Base-by-base conservation (phyloP, 1,284 basidiomycete species). In the Afroboletus lepidellus region DNA sequence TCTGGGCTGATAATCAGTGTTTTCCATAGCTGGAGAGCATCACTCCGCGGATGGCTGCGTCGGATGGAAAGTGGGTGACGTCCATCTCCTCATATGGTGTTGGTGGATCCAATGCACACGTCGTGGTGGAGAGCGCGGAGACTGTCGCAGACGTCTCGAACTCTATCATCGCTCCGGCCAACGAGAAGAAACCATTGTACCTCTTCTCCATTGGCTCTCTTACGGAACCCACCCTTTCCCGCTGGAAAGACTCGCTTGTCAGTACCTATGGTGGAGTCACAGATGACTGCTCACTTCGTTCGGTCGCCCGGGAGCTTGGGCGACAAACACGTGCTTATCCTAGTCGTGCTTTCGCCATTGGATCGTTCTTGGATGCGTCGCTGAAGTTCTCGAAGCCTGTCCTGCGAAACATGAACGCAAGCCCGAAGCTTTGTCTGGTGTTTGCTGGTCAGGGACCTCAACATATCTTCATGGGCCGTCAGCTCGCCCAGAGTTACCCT, bases 381-480 rank as follows among this genome's bases (percentile, higher is more conserved):
- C 48, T 58, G 39, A 67, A 61, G 43, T 58, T 65, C 47, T 65
- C 62, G 20, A 63, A 58, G 30, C 56, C 62, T 16, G 55, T 64
- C 18, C 37, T 66, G 36, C 59, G 62, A 18, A 58, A 66, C 23
- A 44, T 48, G 1, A 44, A 54, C 13, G 30, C 46, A 8, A 58
- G 57, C 16, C 66, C 64, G 0, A 66, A 67, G 48, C 63, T 69
- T 30, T 71, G 71, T 41, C 49, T 63, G 38, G 67, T 67, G 3
- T 69, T 65, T 37, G 44, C 65, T 25, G 66, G 66, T 8, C 65
- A 69, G 39, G 66, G 66, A 33, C 61, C 63, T 5, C 61, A 69
- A 29, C 67, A 71, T 39, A 7, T 68, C 25, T 65, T 56, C 48
- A 69, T 66, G 65, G 65, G 65, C 49, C 66, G 67, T 41, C 66